These are phyloP conservation scores for Apiotrichum veenhuisii DNA, from an alignment of 1,284 basidiomycete genomes.

Conservation along the genomic window DNA sequence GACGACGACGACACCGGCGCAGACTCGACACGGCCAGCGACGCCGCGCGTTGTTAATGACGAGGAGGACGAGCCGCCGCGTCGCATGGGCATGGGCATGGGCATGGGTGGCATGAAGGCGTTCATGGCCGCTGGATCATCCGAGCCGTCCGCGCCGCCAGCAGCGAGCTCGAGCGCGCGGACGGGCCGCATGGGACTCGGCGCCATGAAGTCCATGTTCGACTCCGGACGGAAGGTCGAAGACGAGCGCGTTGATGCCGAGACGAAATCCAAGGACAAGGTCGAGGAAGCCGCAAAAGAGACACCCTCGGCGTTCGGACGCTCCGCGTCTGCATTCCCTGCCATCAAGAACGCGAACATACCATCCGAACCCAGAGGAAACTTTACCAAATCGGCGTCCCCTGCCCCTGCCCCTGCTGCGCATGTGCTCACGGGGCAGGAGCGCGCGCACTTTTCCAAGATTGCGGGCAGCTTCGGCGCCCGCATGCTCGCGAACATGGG, in stretches of 20 bases:
- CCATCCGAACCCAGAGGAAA: neutral
- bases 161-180: neutral
- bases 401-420: slow-evolving; percentile 35
- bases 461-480: slow-evolving; percentile 73
- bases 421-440: slow-evolving; percentile 62
- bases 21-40: slow-evolving; percentile 15
- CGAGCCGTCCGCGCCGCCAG: neutral
- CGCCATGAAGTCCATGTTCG: slow-evolving; percentile 1
- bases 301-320: slow-evolving; percentile 27
- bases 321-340: slow-evolving; percentile 28
- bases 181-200: neutral
- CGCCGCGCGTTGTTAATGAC: slow-evolving; percentile 22
- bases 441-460: slow-evolving; percentile 70
- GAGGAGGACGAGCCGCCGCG: slow-evolving; percentile 22
- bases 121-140: neutral
- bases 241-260: neutral
- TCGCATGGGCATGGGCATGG: neutral
- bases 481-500: slow-evolving; percentile 91
- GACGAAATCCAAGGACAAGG: neutral
- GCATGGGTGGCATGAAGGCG: neutral
- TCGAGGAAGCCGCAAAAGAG: neutral
- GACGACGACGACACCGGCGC: slow-evolving; percentile 2
- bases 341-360: neutral
- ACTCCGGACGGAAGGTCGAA: neutral
- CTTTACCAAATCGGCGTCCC: neutral